Evolutionary conservation across 2,329 filamentous ascomycete genomes (phyloP), one percentile per base, ranked within the genome.

Genomic region (Phaeosphaeria sp.): DNA sequence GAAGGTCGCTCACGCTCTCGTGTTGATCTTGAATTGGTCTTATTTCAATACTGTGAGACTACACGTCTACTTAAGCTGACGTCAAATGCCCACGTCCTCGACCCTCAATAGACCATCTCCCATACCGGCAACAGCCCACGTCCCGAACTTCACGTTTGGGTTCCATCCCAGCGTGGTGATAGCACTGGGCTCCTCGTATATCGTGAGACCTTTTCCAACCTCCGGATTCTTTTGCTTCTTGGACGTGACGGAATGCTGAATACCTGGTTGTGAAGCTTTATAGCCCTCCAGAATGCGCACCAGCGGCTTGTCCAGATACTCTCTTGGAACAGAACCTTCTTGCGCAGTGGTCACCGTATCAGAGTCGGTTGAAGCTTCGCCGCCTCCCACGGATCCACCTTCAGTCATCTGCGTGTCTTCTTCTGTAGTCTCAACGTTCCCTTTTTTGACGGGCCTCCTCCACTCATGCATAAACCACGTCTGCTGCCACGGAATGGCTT

Each of bases 401-500:
- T 57, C 55, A 2, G 24, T 15, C 47, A 57, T 57, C 3, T 50
- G 43, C 11, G 33, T 33, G 33, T 61, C 47, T 27, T 36, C 50
- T 9, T 20, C 36, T 20, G 46, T 46, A 9, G 55, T 40, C 18
- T 59, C 50, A n/a, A 49, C 25, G 0, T 54, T 25, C 49, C 67
- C 39, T 2, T 65, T 33, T 0, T 63, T 57, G n/a, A 72, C 55
- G 1, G 66, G 58, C 2, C 59, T 57, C 20, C 79, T 68, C 84
- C 85, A 89, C 54, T 87, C 84, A 63, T 87, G 85, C 22, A 77
- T 71, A 62, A 87, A 87, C 83, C 86, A 86, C 6, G 76, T 81
- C 60, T 86, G 83, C 56, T 85, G 80, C 77, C 80, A 86, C 11
- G 82, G 79, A 8, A 78, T 75, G 9, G 79, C 78, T 60, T 85